Evolutionary conservation across 1,139 yeast species (phyloP), one percentile per base, ranked within the genome.

Genomic region (Yamadazyma sp.): DNA sequence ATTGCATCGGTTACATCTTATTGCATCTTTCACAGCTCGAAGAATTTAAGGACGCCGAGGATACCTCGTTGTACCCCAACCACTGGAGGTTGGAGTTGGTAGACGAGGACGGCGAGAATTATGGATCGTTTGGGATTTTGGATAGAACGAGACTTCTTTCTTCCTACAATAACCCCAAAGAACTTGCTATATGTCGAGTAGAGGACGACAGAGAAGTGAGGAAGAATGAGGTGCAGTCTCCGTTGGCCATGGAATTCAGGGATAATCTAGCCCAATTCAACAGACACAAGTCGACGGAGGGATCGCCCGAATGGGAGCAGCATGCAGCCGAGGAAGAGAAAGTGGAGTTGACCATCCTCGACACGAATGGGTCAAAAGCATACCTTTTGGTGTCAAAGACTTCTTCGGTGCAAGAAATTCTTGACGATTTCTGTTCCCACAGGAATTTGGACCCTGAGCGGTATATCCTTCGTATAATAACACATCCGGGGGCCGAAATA

Each of bases 51-150:
- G 33, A 35, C 22, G 22, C 22, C 9, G 61, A 59, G 2, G 53
- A 55, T 14, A 42, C 45, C 12, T 49, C 46, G 6, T 48, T 62
- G 37, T 73, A 82, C 47, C 86, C 88, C 0, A 83, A 83, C 52
- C 64, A 65, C 37, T 85, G 88, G 83, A 67, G 81, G 39, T 51
- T 84, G n/a, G 84, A 81, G 43, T 62, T 84, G 33, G 85, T 81
- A 1, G 94, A 85, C 54, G 92, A 84, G 44, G 91, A 83, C 55
- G 92, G 92, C 6, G 89, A 84, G 41, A 77, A 81, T n/a, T 83
- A 81, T 50, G 87, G 83, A 23, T 77, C 83, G 18, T 84, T 85
- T 65, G 92, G 92, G 3, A 70, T 81, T 3, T 62, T 85, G 39
- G 84, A 79, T 36, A 64, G 91, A 47, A 66, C 73, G 0, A 68